Base-by-base conservation (phyloP, 1,139 yeast genomes). In the Blastobotrys aristatus region DNA sequence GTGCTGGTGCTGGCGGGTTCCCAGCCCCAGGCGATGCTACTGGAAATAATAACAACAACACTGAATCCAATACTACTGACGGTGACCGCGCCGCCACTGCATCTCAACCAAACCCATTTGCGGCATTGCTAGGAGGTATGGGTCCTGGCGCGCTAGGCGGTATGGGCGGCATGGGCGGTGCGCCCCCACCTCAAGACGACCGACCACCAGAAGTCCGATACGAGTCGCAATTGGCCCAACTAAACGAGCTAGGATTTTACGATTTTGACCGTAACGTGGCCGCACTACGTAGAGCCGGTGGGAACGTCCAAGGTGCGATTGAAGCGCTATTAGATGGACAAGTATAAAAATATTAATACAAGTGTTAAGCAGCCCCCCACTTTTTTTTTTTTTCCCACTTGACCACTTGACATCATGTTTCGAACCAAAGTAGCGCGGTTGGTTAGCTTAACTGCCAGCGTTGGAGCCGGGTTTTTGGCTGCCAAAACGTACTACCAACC, bases 191-290 rank as follows among this genome's bases (percentile, higher is more conserved):
- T n/a, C 53, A 53, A 11, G 97, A 90, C 60, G 84, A 68, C 53
- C 77, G 97, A 62, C 97, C 98, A 2, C 97, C 97, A 10, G 98
- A 92, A 72, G 97, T 88, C 66, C 77, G 95, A 53, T 92, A 84
- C 67, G 96, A 86, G 64, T 65, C 74, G n/a, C 97, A 92, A 65
- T 73, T 92, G 60, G 79, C 95, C 62, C 97, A 90, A 66, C 76
- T 92, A 64, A 92, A 92, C 65, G 98, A 92, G 63, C 87, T 92
- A 84, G 98, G 98, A 2, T 92, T 92, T 70, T 82, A 79, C 57
- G 97, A 92, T 58, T 92, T 90, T 62, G 97, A 92, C 57, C 76
- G 87, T 58, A 92, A 92, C 62, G 89, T 92, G 17, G 82, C 82
- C 22, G 97, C 97, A 1, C 75, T 92, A 60, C 80, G 97, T 71